Base-by-base conservation (phyloP, 495 filamentous ascomycete species). In the Penicillium pulvis region DNA sequence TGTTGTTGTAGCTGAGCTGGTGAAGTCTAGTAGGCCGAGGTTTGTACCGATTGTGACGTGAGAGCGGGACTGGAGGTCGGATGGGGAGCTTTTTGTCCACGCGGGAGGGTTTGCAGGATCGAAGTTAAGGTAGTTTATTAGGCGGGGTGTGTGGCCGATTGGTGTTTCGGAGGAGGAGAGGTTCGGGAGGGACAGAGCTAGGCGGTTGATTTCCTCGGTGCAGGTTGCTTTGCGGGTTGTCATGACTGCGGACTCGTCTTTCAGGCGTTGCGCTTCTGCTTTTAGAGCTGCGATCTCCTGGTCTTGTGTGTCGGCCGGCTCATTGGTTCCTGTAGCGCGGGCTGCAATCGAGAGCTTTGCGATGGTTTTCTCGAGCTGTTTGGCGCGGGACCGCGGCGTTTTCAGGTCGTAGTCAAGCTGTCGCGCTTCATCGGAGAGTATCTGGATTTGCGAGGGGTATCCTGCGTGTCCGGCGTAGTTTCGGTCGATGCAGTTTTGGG, bases 151-250 rank as follows among this genome's bases (percentile, higher is more conserved):
- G 24, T 81, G 62, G 33, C 91, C 92, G 56, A 85, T 72, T 10
- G 94, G 95, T 5, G 92, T 93, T 45, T 87, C 74, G 5, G 78
- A 56, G 72, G 85, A 88, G 48, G 91, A 96, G 35, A 93, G 80
- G 73, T 98, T 98, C 12, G 94, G 95, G 36, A 98, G 83, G 47
- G 88, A 82, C 0, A 89, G 74, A 3, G 94, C 92, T 28, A 97
- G 81, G 24, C 76, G 75, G 24, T 89, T 76, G 74, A 96, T 91
- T 66, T 93, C 83, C 14, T 81, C 76, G 46, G 81, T 75, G 55
- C 90, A 78, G 8, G 61, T 60, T 12, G 77, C 72, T 67, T 93
- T 88, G 51, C 84, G 75, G 19, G 75, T 73, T 53, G 86, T 83
- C 58, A 91, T 83, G 6, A 63, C 66, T 5, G 78, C 68, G 8